Base-by-base conservation (phyloP, 2,329 filamentous ascomycete species). In the Biscogniauxia marginata region DNA sequence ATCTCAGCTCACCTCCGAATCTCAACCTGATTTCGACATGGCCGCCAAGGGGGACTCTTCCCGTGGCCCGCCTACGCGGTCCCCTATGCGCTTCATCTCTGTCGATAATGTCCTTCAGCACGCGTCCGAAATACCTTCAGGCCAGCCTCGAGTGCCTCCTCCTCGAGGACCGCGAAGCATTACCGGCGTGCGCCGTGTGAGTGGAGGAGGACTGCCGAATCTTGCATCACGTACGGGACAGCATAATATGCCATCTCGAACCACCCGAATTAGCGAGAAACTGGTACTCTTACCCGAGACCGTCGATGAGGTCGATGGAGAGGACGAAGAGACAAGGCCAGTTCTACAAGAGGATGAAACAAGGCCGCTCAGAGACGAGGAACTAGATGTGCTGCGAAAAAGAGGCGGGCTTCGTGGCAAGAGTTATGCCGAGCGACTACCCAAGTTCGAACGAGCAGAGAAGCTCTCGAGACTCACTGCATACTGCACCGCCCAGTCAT, bases 31-130 rank as follows among this genome's bases (percentile, higher is more conserved):
- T n/a, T 16, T 16, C 9, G 25, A 50, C 4, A 63, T 64, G 62
- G 53, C 58, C 13, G 44, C 58, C 7, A 55, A 49, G 19, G 55
- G 51, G 7, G 54, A 60, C 39, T 30, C 60, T 2, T 43, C 55
- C 20, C 56, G 56, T n/a, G 44, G 53, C 21, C 60, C 62, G 23
- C 50, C 61, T 3, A 30, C 56, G 20, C 63, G 60, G 46, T 71
- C 69, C 13, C 58, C 81, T 64, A 93, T 85, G 78, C 89, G 85
- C 66, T 90, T 90, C 73, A 91, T 98, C 70, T 87, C 86, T 1
- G 93, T 99, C 73, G 95, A 99, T 76, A 96, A 93, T 71, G 90
- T 98, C 63, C 85, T 99, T 4, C 92, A 96, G 72, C 91, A 96
- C 77, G 89, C 92, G 57, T 95, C 91, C 50, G 93, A 97, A 69